Evolutionary conservation across 805 yeast genomes (phyloP), one percentile per base, ranked within the genome.

Genomic region (Myxozyma kluyveri): DNA sequence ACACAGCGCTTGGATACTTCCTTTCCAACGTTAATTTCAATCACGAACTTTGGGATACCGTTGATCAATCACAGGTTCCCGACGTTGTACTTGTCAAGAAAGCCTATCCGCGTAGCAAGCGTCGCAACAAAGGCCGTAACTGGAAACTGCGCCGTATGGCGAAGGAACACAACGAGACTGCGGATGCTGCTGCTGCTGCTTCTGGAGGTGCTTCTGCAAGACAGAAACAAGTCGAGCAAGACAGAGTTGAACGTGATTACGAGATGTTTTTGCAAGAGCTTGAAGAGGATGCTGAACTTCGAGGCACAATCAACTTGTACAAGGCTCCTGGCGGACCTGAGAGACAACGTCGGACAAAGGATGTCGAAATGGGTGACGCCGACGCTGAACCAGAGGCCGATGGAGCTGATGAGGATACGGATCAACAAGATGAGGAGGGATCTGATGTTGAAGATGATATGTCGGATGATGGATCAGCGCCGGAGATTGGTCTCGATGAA

Each of bases 131-230:
- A 79, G 80, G 83, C 76, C 83, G 91, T 78, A 76, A 76, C 70
- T 88, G 96, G 95, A 88, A 85, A 72, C 81, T 91, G 71, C 86
- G 87, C 83, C 86, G 98, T 78, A 90, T 91, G 96, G 98, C 98
- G 35, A 86, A 78, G 66, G 98, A 93, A 72, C 95, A 90, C 73
- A 80, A 81, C 61, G 97, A 90, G 63, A 82, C 88, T 60, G 89
- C 83, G 41, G 95, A 93, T 52, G 38, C 45, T 14, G 54, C 49
- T 4, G 46, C 33, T 21, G 14, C 12, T 29, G 33, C 12, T 9
- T 9, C 33, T 9, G 33, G 14, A 9, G 14, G 14, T 9, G 76
- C 81, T 60, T 82, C 80, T 61, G 29, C 59, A 23, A 48, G 47
- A 31, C 60, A 58, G 37, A 40, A 52, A n/a, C 85, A 80, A 74